Evolutionary conservation across 768 basidiomycete species (phyloP), one percentile per base, ranked within the genome.

Genomic region (Boletus insuetus): DNA sequence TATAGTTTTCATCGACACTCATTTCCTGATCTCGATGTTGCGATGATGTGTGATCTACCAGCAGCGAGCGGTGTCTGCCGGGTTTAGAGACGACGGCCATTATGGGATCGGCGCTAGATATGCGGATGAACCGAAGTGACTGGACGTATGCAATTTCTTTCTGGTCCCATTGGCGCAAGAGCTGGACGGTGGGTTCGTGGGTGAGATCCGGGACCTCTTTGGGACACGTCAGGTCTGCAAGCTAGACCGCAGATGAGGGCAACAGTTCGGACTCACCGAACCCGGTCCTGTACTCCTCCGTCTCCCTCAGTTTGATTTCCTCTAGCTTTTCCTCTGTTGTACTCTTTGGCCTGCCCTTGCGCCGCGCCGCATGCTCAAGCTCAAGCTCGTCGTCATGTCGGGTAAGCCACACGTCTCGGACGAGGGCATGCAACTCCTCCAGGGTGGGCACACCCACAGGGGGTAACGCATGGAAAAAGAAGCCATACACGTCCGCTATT

Each of bases 141-240:
- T 87, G 79, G 39, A 87, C 77, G 67, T 80, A 94, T 6, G 86
- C 81, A 5, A 82, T 72, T 61, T 91, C 88, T 55, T 81, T 83
- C 60, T 88, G 85, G 62, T 92, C 88, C 91, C 91, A 94, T 54
- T 74, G 72, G 39, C 87, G 80, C 67, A 91, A 90, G 4, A 92
- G 74, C 29, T 79, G 79, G 38, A 89, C 85, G 16, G 82, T 93
- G 11, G 76, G 68, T n/a, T 74, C 69, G 59, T 93, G 83, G 0
- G 89, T 92, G 26, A 94, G 77, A 70, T 94, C 91, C 8, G 84
- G 80, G 34, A 93, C 78, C 74, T 94, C 91, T 93, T 37, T 48
- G 16, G 3, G 66, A 46, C 45, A 53, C 39, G 35, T 50, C 35
- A 52, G 46, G 4, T 7, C 2, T 1, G 19, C 4, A 22, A 12